phyloP scores from a whole-genome alignment of 169 alveolate genomes.

The Amoebophrya sp. region DNA sequence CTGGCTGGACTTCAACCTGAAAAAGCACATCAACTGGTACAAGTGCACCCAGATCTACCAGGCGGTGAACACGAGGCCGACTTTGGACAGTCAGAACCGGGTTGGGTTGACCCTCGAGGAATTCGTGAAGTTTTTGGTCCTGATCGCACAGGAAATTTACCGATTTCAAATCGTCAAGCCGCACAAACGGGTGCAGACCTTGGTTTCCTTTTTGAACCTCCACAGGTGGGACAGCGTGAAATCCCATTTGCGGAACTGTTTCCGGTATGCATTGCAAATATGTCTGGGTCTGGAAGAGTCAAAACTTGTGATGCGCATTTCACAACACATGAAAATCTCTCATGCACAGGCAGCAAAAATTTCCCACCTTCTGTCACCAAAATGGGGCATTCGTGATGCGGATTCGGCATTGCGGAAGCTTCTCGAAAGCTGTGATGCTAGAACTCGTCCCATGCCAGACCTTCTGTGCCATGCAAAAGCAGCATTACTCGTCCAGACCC shows the following conservation, averaged over 20 bases:
- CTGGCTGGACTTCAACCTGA: background rate
- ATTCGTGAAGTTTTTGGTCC: background rate
- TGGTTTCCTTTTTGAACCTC: background rate
- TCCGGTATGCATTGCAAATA: too few relatives aligned
- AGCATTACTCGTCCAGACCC: too few relatives aligned
- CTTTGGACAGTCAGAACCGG: background rate
- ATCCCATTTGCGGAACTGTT: background rate
- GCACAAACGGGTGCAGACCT: constrained; percentile 13
- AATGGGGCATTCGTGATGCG: too few relatives aligned
- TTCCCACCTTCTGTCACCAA: too few relatives aligned
- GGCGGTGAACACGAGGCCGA: background rate
- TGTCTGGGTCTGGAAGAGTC: too few relatives aligned
- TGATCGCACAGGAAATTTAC: background rate
- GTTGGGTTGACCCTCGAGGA: background rate
- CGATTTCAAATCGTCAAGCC: background rate
- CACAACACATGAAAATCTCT: too few relatives aligned
- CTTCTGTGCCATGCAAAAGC: too few relatives aligned
- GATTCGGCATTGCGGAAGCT: too few relatives aligned
- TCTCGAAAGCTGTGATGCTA: too few relatives aligned
- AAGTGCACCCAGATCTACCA: background rate
- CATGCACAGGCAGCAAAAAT: too few relatives aligned
- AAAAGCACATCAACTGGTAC: background rate
- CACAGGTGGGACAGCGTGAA: background rate
- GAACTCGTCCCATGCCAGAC: too few relatives aligned
- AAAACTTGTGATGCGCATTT: too few relatives aligned